Base-by-base conservation (phyloP, 2,329 filamentous ascomycete genomes). In the Mollisia scopiformis region DNA sequence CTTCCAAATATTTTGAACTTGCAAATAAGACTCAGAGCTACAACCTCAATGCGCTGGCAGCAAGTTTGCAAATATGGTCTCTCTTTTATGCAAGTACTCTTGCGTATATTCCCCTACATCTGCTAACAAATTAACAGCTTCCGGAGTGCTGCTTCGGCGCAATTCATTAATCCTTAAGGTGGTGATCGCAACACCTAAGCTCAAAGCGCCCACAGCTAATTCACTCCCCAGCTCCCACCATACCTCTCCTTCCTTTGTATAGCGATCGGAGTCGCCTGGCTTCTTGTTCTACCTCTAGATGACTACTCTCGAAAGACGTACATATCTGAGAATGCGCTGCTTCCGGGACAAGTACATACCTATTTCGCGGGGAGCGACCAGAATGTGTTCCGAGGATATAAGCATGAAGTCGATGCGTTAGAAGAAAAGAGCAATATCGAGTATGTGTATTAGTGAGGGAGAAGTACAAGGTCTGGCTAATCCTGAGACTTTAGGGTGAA, bases 351-450 rank as follows among this genome's bases (percentile, higher is more conserved):
- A 76, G 95, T 98, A 8, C 94, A 98, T 78, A 97, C 95, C 1
- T 99, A 99, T 77, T 99, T 99, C 74, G 89, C 91, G 6, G 95
- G 95, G 19, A 97, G 92, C 75, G 95, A 99, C 74, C 93, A 98
- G 79, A 91, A 97, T 75, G 86, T 98, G 66, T 93, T 98, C 72
- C 85, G 93, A 50, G 95, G 92, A 7, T 98, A 96, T 75, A 87
- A 90, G 71, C 88, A 92, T 72, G 95, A 98, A 78, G 82, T 97
- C 54, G 86, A 90, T 68, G 81, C 78, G 8, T 72, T 93, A 62
- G 81, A 78, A 57, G 78, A 79, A 66, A 78, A 77, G 70, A 77
- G 75, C 63, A 87, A 88, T 66, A 71, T 77, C 62, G 80, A 83
- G 84, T 86, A 75, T 63, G 80, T 35, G 31, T 7, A 19, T 19